These are phyloP conservation scores for Penicillium sp. DNA, from an alignment of 2,329 filamentous ascomycete species.

Conservation along the genomic window DNA sequence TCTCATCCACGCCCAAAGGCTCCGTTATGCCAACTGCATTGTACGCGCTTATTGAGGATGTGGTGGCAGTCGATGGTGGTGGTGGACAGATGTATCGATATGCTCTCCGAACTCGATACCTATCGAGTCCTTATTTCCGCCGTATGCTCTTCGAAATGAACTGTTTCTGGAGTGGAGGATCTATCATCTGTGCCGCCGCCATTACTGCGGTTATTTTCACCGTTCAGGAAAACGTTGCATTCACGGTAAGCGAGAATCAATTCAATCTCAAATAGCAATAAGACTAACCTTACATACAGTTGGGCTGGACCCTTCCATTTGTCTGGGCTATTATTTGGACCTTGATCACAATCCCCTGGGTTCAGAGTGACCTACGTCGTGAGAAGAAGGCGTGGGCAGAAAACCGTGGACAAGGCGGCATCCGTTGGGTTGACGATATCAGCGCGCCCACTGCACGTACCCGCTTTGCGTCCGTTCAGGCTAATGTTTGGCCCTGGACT, in stretches of 20 bases:
- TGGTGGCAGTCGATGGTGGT: conserved; percentile 65
- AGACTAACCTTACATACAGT: conserved; percentile 23
- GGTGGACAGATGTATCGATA: conserved; percentile 57
- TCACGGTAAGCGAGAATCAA: conserved; percentile 39
- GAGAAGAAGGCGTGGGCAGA: conserved; percentile 46
- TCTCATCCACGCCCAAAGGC: conserved; percentile 64
- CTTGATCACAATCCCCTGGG: conserved; percentile 49
- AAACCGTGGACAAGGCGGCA: conserved; percentile 35
- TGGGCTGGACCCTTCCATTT: conserved; percentile 47
- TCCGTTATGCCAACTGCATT: conserved; percentile 58
- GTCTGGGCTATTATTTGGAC: conserved; percentile 47
- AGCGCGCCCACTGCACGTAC: conserved; percentile 38
- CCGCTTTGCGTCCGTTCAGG: conserved; percentile 40
- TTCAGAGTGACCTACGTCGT: conserved; percentile 46
- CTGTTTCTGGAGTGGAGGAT: conserved; percentile 58
- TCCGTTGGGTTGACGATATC: conserved; percentile 42
- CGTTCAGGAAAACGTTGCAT: conserved; percentile 50
- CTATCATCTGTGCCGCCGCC: conserved; percentile 48
- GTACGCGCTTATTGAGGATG: conserved; percentile 67
- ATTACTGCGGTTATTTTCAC: conserved; percentile 53
- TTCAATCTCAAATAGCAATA: not conserved
- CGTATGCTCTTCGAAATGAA: conserved; percentile 56
- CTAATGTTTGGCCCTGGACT: conserved; percentile 30
- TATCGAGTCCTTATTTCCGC: conserved; percentile 56
- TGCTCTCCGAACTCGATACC: conserved; percentile 53